Conservation (phyloP, 1,139 yeast species). For the Magnusiomyces fungicola region DNA sequence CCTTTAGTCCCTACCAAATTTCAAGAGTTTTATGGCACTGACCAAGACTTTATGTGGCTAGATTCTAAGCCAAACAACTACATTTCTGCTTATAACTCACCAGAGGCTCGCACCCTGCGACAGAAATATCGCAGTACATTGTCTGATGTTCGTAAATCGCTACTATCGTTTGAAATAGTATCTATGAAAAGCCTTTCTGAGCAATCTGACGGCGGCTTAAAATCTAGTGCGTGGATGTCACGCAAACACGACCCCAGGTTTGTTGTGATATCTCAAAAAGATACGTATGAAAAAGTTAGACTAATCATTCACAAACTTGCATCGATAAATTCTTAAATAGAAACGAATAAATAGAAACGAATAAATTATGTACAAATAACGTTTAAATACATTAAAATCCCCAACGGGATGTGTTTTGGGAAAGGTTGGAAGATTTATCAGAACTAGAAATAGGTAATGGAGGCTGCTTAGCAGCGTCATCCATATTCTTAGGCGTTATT, state of each 20-base stretch:
- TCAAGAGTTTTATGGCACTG: background rate
- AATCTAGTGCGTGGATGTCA: slow-evolving; percentile 2
- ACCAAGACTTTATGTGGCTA: slow-evolving; percentile 6
- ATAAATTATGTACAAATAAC: background rate
- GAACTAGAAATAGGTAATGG: too few species aligned
- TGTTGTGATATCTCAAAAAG: slow-evolving; percentile 4
- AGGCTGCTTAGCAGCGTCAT: too few species aligned
- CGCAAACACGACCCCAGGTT: background rate
- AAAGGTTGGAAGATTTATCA: too few species aligned
- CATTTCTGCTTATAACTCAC: background rate
- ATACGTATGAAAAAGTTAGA: slow-evolving; percentile 1
- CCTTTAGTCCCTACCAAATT: background rate
- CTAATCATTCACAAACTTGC: slow-evolving; percentile 2
- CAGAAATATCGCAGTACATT: slow-evolving; percentile 12
- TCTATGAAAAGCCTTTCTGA: slow-evolving; percentile 10
- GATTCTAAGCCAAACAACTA: background rate
- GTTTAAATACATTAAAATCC: background rate
- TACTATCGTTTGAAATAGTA: slow-evolving; percentile 14
- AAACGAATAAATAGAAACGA: background rate
- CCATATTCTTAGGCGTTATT: too few species aligned
- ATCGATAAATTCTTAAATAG: background rate
- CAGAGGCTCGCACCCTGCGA: slow-evolving; percentile 3
- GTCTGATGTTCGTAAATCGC: slow-evolving; percentile 17
- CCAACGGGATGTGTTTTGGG: slow-evolving; percentile 1
- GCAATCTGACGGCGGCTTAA: background rate